Conservation (phyloP, 345 rosid species). For the Camelina neglecta region DNA sequence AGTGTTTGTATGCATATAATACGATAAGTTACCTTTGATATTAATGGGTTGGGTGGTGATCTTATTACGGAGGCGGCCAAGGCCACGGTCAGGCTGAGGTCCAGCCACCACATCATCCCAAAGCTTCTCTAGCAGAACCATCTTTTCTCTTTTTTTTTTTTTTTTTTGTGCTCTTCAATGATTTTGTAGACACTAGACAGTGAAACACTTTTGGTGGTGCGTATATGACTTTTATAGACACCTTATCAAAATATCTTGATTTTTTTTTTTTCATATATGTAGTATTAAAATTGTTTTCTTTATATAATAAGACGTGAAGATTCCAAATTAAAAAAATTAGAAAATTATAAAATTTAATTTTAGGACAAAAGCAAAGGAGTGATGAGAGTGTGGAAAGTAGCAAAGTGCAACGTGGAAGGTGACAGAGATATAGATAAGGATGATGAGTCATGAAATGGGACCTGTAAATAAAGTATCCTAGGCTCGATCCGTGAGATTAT, state of each 20-base stretch:
- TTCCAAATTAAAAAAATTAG: neutral
- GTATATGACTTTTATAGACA: slow-evolving; percentile 34
- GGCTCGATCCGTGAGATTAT: slow-evolving; percentile 12
- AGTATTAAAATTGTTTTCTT: neutral
- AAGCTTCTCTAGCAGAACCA: slow-evolving; percentile 69
- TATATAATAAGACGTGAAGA: neutral
- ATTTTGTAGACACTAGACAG: slow-evolving; percentile 29
- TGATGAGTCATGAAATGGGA: slow-evolving; percentile 50
- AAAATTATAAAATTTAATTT: neutral
- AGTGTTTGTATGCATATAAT: neutral
- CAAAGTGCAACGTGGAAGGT: slow-evolving; percentile 31
- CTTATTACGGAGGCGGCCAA: slow-evolving; percentile 76
- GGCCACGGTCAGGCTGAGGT: slow-evolving; percentile 93
- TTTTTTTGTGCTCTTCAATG: slow-evolving; percentile 2
- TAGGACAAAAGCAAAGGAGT: slow-evolving; percentile 5
- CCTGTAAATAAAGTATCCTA: slow-evolving; percentile 39
- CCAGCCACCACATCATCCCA: slow-evolving; percentile 97
- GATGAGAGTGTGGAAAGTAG: slow-evolving; percentile 31
- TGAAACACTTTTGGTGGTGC: slow-evolving; percentile 21
- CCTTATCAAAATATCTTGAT: slow-evolving; percentile 38
- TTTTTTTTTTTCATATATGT: neutral
- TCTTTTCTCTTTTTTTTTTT: slow-evolving; percentile 7
- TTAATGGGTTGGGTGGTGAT: slow-evolving; percentile 58
- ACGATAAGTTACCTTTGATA: slow-evolving; percentile 51
- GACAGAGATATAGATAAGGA: slow-evolving; percentile 56